These are phyloP conservation scores for Globisporangium cylindrosporum DNA, from an alignment of 352 stramenopile species.

Conservation along the genomic window DNA sequence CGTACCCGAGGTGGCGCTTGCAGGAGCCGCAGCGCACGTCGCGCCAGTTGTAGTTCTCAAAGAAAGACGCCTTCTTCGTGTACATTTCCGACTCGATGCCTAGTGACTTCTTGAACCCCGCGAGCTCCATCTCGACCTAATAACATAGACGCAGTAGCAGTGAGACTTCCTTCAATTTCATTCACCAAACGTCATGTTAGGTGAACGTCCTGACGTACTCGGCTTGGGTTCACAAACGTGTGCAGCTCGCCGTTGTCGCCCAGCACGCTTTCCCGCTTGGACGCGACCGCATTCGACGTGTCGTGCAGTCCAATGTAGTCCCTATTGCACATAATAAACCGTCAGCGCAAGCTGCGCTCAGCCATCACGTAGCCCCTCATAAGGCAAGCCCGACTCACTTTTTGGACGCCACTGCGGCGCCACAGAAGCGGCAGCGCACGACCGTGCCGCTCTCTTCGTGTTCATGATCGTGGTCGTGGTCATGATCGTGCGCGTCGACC, in stretches of 20 bases:
- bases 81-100: conserved; percentile 59
- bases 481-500: background rate
- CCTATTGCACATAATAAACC: conserved; percentile 26
- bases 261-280: conserved; percentile 44
- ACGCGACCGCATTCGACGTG: conserved; percentile 68
- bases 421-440: conserved; percentile 78
- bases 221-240: conserved; percentile 75
- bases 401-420: conserved; percentile 62
- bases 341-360: background rate
- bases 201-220: conserved; percentile 28
- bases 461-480: conserved; percentile 21
- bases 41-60: conserved; percentile 81
- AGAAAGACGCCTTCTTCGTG: conserved; percentile 75
- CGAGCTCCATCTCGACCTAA: conserved; percentile 77
- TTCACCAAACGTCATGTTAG: background rate
- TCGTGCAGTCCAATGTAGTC: conserved; percentile 72
- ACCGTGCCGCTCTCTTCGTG: conserved; percentile 23
- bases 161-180: background rate
- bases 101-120: conserved; percentile 59
- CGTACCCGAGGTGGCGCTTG: conserved; percentile 73
- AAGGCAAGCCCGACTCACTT: conserved; percentile 28
- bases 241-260: conserved; percentile 55
- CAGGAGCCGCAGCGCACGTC: conserved; percentile 71
- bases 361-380: background rate
- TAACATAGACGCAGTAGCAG: background rate